Conservation (phyloP, 2,329 filamentous ascomycete species). For the Epichloe brachyelytri region DNA sequence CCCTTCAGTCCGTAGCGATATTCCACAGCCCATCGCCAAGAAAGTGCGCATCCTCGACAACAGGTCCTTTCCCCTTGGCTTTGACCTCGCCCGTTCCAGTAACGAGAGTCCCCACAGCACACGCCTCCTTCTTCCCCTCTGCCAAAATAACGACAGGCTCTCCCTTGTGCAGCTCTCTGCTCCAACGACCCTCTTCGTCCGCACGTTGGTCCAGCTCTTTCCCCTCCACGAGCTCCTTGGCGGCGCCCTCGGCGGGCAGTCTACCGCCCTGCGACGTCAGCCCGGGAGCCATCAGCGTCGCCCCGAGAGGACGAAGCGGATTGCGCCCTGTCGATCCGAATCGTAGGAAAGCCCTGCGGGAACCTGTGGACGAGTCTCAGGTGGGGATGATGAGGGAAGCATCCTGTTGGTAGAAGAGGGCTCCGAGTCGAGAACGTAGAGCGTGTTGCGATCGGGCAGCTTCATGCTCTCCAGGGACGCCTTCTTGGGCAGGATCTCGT, state of each 20-base stretch:
- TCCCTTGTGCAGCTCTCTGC: slow-evolving; percentile 60
- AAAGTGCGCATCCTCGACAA: slow-evolving; percentile 88
- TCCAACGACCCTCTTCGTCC: slow-evolving; percentile 43
- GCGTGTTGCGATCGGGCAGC: slow-evolving; percentile 76
- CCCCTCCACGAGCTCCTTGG: slow-evolving; percentile 21
- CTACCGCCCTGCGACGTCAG: slow-evolving; percentile 73
- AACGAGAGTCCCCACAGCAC: slow-evolving; percentile 73
- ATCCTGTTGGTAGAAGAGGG: slow-evolving; percentile 90
- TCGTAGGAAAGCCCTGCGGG: slow-evolving; percentile 66
- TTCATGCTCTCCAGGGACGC: slow-evolving; percentile 82
- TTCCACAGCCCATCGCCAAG: slow-evolving; percentile 90
- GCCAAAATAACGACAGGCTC: slow-evolving; percentile 80
- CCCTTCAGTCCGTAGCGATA: slow-evolving; percentile 36
- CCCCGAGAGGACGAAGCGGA: slow-evolving; percentile 92
- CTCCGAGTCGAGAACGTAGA: slow-evolving; percentile 67
- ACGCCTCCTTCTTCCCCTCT: slow-evolving; percentile 87
- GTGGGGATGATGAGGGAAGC: slow-evolving; percentile 68
- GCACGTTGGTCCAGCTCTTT: slow-evolving; percentile 29
- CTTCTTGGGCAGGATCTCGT: slow-evolving; percentile 93
- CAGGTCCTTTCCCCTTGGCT: slow-evolving; percentile 85
- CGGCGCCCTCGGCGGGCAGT: slow-evolving; percentile 45
- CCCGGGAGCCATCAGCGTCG: slow-evolving; percentile 91
- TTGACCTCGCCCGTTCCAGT: slow-evolving; percentile 85
- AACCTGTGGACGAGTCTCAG: slow-evolving; percentile 82
- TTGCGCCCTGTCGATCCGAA: slow-evolving; percentile 94